Evolutionary conservation across 345 rosid species (phyloP).

Genomic region (Brassica incana): DNA sequence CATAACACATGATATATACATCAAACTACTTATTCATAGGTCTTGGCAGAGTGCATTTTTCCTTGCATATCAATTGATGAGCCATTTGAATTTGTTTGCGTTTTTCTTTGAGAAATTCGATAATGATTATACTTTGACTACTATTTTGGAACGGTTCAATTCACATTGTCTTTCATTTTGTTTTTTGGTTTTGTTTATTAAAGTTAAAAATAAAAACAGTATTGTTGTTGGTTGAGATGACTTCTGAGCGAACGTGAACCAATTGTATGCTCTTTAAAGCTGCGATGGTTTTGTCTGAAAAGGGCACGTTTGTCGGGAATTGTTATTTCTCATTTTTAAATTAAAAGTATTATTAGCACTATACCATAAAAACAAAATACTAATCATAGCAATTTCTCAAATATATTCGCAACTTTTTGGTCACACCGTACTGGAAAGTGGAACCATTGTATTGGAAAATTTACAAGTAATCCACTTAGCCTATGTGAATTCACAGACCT

Average conservation of each 20-base stretch:
- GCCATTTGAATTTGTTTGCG: neutral
- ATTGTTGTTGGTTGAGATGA: slow-evolving; percentile 34
- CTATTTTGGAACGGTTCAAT: slow-evolving; percentile 32
- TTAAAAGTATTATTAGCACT: neutral
- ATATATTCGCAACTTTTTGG: slow-evolving; percentile 4
- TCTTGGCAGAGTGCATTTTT: neutral
- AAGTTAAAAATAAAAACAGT: slow-evolving; percentile 16
- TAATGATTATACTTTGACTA: slow-evolving; percentile 31
- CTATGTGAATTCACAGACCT: slow-evolving; percentile 1
- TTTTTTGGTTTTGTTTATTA: slow-evolving; percentile 2
- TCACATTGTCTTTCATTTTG: slow-evolving; percentile 13
- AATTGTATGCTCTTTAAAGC: slow-evolving; percentile 31
- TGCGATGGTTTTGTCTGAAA: slow-evolving; percentile 43
- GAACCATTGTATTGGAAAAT: neutral
- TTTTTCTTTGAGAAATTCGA: neutral
- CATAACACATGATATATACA: neutral
- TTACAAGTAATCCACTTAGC: neutral
- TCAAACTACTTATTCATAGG: neutral
- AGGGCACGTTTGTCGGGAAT: slow-evolving; percentile 38
- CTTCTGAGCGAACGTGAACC: slow-evolving; percentile 28
- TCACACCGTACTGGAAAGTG: slow-evolving; percentile 12
- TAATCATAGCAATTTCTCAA: slow-evolving; percentile 5
- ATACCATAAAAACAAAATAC: neutral
- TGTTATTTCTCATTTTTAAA: slow-evolving; percentile 9
- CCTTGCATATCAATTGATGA: slow-evolving; percentile 18